Evolutionary conservation across 2,329 filamentous ascomycete genomes (phyloP).

Genomic region (Aspergillus persii): DNA sequence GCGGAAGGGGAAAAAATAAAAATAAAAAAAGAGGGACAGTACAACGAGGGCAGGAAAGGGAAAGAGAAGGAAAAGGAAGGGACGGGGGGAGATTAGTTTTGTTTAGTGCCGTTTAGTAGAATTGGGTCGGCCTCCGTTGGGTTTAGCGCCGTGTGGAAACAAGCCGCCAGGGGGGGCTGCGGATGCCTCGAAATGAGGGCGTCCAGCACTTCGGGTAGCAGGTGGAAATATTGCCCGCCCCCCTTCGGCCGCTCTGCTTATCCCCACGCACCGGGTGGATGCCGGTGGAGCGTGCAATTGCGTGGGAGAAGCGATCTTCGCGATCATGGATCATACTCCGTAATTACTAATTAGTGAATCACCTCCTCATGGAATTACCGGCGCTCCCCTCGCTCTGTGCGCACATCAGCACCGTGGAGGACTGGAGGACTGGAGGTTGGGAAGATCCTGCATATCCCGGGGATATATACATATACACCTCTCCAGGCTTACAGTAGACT

Average conservation of each 20-base stretch:
- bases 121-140: not conserved
- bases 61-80: conserved; percentile 5
- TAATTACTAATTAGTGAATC: not conserved
- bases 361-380: not conserved
- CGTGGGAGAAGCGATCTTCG: not conserved
- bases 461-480: not conserved
- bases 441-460: not conserved
- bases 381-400: not conserved
- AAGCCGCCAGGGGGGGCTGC: not conserved
- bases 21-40: not conserved
- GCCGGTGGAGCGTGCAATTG: not conserved
- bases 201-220: not conserved
- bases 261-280: not conserved
- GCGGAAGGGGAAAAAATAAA: conserved; percentile 1
- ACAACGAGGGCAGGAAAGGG: not conserved
- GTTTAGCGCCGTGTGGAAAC: conserved; percentile 2
- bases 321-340: not conserved
- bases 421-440: not conserved
- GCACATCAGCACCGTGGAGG: not conserved
- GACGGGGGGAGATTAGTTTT: not conserved
- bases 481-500: no score
- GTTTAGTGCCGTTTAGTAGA: not conserved
- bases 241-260: not conserved
- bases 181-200: not conserved
- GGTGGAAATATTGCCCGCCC: no score